These are phyloP conservation scores for Talaromyces rugulosus DNA, from an alignment of 2,329 filamentous ascomycete species.

Conservation along the genomic window DNA sequence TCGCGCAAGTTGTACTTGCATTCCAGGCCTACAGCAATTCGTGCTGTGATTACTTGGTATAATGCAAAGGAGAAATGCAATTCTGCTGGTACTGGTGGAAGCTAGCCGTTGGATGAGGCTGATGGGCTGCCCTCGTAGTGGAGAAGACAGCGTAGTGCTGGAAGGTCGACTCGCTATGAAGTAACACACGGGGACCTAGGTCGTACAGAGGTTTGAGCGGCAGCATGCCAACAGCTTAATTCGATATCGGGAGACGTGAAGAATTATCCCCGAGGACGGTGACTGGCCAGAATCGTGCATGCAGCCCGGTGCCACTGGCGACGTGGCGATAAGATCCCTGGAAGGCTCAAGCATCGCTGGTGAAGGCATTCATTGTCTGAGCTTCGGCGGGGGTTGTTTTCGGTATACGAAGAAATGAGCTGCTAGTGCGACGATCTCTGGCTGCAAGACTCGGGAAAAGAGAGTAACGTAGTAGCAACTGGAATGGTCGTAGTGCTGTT, in stretches of 20 bases:
- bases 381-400: neutral
- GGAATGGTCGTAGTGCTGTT: neutral
- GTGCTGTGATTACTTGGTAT: neutral
- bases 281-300: neutral
- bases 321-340: neutral
- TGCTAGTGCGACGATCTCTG: neutral
- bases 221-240: neutral
- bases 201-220: neutral
- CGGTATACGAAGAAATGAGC: neutral
- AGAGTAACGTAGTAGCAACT: neutral
- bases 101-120: neutral
- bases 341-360: neutral
- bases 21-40: neutral
- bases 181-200: neutral
- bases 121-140: neutral
- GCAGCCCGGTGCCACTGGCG: neutral
- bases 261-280: neutral
- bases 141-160: neutral
- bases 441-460: neutral
- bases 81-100: neutral
- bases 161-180: neutral
- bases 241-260: neutral
- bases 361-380: neutral
- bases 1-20: neutral
- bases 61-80: neutral